Evolutionary conservation across 495 filamentous ascomycete genomes (phyloP).

Genomic region (Parachaetomium inaequale): DNA sequence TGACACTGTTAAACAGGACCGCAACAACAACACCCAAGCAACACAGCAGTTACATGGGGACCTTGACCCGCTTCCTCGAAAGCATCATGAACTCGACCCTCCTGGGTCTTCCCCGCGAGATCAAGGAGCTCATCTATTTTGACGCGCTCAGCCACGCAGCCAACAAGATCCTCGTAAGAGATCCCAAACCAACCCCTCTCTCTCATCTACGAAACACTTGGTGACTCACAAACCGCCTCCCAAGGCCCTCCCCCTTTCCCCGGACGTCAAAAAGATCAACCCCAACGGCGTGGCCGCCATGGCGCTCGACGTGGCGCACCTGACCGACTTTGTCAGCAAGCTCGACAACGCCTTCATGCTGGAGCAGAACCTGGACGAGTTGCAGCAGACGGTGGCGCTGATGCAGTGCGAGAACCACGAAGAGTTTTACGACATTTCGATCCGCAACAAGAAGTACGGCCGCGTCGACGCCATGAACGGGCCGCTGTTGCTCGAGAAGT

Average conservation of each 20-base stretch:
- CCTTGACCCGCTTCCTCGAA: constrained; percentile 84
- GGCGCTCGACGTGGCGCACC: constrained; percentile 74
- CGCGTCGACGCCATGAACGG: constrained; percentile 88
- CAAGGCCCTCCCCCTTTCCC: constrained; percentile 75
- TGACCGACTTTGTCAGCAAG: constrained; percentile 78
- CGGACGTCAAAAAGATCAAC: constrained; percentile 78
- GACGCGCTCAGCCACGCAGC: constrained; percentile 90
- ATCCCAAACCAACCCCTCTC: background rate
- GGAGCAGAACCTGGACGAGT: constrained; percentile 80
- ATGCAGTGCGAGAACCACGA: constrained; percentile 87
- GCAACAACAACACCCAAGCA: constrained; percentile 59
- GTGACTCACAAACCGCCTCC: background rate
- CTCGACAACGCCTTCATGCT: constrained; percentile 75
- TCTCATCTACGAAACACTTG: constrained; percentile 7
- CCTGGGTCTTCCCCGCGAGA: constrained; percentile 84
- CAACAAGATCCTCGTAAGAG: constrained; percentile 69
- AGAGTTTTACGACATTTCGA: constrained; percentile 88
- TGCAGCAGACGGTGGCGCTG: constrained; percentile 82
- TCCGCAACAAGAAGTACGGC: constrained; percentile 85
- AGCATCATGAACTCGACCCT: constrained; percentile 96
- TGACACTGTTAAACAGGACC: constrained; percentile 47
- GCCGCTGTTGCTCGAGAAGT: constrained; percentile 85
- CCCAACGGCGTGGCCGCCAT: constrained; percentile 78
- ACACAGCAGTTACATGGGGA: constrained; percentile 89
- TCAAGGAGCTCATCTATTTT: constrained; percentile 97